These are phyloP conservation scores for Grosmannia clavigera DNA, from an alignment of 2,329 filamentous ascomycete species.

Conservation along the genomic window DNA sequence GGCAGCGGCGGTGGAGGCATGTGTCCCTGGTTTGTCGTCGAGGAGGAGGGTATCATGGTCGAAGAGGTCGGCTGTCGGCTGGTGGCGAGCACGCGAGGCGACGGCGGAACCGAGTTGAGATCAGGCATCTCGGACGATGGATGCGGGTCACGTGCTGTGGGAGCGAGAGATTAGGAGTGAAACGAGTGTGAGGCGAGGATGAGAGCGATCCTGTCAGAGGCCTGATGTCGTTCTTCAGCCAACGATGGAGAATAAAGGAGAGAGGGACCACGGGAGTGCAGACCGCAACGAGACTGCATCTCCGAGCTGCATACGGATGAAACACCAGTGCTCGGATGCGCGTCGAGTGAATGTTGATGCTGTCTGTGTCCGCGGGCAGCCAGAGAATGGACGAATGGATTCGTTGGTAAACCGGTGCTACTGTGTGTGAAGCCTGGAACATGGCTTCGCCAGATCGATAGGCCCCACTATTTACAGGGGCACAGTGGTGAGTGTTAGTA, in stretches of 20 bases:
- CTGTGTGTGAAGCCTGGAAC: neutral
- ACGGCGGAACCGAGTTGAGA: slow-evolving; percentile 42
- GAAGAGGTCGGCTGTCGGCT: slow-evolving; percentile 26
- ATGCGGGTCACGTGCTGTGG: no score
- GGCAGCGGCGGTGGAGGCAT: slow-evolving; percentile 28
- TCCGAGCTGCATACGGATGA: neutral
- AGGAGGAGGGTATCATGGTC: neutral
- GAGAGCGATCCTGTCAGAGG: neutral
- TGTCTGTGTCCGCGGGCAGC: neutral
- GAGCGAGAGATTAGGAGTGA: no score
- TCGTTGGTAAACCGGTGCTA: neutral
- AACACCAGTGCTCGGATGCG: neutral
- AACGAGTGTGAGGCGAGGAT: neutral
- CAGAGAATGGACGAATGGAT: neutral
- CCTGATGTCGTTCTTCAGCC: neutral
- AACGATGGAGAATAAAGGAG: neutral
- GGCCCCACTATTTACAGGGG: neutral
- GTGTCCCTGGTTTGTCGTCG: slow-evolving; percentile 13
- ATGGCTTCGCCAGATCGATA: no score
- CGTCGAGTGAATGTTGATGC: neutral
- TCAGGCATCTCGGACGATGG: slow-evolving; percentile 31
- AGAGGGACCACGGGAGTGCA: neutral
- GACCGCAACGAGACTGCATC: neutral
- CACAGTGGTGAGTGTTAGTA: neutral
- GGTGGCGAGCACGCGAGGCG: slow-evolving; percentile 30